Conservation (phyloP, 768 basidiomycete species). For the Pulveroboletus sp. region DNA sequence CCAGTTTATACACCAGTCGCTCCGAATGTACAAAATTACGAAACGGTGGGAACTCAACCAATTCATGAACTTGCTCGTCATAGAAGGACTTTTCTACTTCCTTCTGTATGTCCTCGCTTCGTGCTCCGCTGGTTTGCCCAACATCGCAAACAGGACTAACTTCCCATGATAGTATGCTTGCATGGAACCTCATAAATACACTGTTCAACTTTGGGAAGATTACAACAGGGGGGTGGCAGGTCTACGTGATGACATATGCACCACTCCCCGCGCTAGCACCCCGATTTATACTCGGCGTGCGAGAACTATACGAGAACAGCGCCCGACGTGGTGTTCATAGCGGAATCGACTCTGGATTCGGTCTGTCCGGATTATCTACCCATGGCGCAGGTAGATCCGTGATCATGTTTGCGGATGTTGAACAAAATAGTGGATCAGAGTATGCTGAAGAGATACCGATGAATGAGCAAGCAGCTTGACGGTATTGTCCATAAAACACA, state of each 20-base stretch:
- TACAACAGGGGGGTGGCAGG: background rate
- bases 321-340: background rate
- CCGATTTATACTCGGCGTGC: slow-evolving; percentile 7
- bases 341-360: slow-evolving; percentile 6
- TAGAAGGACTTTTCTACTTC: background rate
- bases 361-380: background rate
- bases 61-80: too few relatives aligned
- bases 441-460: too few relatives aligned
- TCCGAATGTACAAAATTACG: background rate
- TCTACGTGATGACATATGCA: background rate
- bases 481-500: too few relatives aligned
- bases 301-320: slow-evolving; percentile 1
- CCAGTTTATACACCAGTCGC: background rate
- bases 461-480: too few relatives aligned
- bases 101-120: background rate
- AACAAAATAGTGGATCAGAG: too few relatives aligned
- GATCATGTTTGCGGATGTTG: too few relatives aligned
- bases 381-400: too few relatives aligned
- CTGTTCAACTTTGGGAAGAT: too few relatives aligned
- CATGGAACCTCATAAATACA: too few relatives aligned
- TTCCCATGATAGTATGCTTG: background rate
- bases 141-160: background rate
- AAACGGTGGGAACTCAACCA: background rate
- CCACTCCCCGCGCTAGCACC: background rate
- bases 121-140: background rate